Evolutionary conservation across 768 basidiomycete genomes (phyloP), one percentile per base, ranked within the genome.

Genomic region (Suillus occidentalis): DNA sequence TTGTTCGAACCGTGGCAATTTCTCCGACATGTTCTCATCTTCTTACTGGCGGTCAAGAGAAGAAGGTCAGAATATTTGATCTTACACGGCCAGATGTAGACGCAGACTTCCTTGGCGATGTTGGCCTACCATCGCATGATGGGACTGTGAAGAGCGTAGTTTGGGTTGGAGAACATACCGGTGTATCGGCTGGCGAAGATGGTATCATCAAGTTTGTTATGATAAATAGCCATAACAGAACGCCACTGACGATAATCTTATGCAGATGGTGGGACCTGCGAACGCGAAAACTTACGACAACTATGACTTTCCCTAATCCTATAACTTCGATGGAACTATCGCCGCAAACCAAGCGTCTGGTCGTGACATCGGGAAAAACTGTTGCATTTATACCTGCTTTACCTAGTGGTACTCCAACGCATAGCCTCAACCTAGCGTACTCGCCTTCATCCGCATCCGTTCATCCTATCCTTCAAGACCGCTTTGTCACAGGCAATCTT

Each of bases 261-360:
- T 40, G 22, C 71, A 97, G 95, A 74, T 98, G 95, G 95, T 99
- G 97, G 97, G 97, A 99, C 80, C 80, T 97, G 42, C 85, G 94
- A 67, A 91, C 92, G 39, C 85, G 89, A 60, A 81, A 85, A 65
- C 78, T 92, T 65, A 89, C 89, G 34, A 91, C 88, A 49, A 85
- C 83, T 49, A 79, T 95, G 64, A 82, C 84, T 7, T 91, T 95
- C 71, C 84, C 89, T 4, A 87, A 86, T 63, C 86, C 95, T 22
- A 90, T 99, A 72, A 92, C 92, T 12, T 95, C 94, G 49, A 95
- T 99, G 94, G 97, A 99, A 76, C 83, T 94, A 65, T 96, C 94
- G 7, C 76, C 81, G 36, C 88, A 83, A 68, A 96, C 92, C 20
- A 88, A 89, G 65, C 88, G 92, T 42, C 84, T 98, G 37, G 92